A percentile compares a stretch with the other conserved stretches of the same genome.
These are phyloP conservation scores for Geotrichum phurueaensis DNA, from an alignment of 1,139 yeast species.

Conservation along the genomic window DNA sequence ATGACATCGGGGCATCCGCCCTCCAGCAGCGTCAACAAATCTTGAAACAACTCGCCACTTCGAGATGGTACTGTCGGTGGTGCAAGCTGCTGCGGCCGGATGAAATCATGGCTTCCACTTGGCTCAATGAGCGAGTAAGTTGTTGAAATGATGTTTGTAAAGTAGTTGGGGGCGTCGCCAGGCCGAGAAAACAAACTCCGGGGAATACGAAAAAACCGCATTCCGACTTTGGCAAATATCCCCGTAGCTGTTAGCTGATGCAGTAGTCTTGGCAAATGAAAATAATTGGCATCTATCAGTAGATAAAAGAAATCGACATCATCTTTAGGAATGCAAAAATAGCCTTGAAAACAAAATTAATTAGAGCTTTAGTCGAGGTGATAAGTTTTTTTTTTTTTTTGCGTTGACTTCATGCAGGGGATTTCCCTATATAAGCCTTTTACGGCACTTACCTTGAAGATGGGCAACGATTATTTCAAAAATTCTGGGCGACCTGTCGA, in stretches of 20 bases:
- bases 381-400: background rate
- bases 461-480: constrained; percentile 64
- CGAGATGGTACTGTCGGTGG: constrained; percentile 51
- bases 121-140: constrained; percentile 41
- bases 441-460: constrained; percentile 43
- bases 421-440: background rate
- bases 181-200: constrained; percentile 46
- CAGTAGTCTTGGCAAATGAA: constrained; percentile 54
- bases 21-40: constrained; percentile 50
- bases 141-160: constrained; percentile 54
- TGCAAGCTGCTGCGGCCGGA: constrained; percentile 70
- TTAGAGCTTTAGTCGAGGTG: background rate
- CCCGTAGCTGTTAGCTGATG: constrained; percentile 48
- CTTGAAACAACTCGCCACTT: constrained; percentile 54
- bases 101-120: constrained; percentile 9
- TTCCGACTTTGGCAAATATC: constrained; percentile 58
- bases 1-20: constrained; percentile 43
- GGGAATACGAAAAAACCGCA: constrained; percentile 53
- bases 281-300: constrained; percentile 70
- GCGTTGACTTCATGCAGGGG: background rate
- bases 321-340: constrained; percentile 51
- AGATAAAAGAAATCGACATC: constrained; percentile 59
- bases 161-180: constrained; percentile 75
- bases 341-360: constrained; percentile 30
- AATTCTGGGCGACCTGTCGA: constrained; percentile 70